Evolutionary conservation across 2,329 filamentous ascomycete genomes (phyloP), one percentile per base, ranked within the genome.

Genomic region (Xylaria sp.): DNA sequence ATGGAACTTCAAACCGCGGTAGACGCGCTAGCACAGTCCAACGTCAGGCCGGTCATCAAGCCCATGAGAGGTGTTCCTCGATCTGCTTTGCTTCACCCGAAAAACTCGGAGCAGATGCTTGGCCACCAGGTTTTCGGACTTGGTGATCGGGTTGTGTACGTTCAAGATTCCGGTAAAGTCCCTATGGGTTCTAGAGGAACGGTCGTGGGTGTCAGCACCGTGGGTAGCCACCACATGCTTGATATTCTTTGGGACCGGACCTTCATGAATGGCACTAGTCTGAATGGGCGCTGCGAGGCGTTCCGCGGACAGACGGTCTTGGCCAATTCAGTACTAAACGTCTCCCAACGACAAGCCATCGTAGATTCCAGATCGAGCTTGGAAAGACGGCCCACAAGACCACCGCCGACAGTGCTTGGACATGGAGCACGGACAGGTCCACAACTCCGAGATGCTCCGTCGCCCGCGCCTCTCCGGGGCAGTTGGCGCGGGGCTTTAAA

Each of bases 211-310:
- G 89, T 97, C 71, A 97, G 92, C 62, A 88, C 91, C 58, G 97
- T 92, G 35, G 83, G 92, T 18, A 89, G 90, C 58, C 88, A 88
- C 30, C 84, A 90, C 52, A 81, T 97, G 59, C 80, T 99, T 44
- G 94, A 99, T 72, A 84, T 97, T 59, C 87, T 99, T 6, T 99
- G 96, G 75, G 95, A 99, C 72, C 84, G 85, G 10, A 89, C 91
- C 0, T 99, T 99, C 75, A 97, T 99, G 92, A 96, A 92, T 70
- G 94, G 94, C 63, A 97, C 92, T 1, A 94, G 90, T 0, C 82
- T 99, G 13, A 90, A 91, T 60, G 92, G 92, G 59, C 88, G 94
- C 60, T 96, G 93, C 71, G 91, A 92, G 30, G 87, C 91, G 44
- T 99, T 99, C 85, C 86, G 93, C 42, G 94, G 94, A 55, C 92